Percentiles rank a stretch among this genome's conserved stretches.
These are phyloP conservation scores for Cyberlindnera maclurae DNA, from an alignment of 805 yeast genomes.

Conservation along the genomic window DNA sequence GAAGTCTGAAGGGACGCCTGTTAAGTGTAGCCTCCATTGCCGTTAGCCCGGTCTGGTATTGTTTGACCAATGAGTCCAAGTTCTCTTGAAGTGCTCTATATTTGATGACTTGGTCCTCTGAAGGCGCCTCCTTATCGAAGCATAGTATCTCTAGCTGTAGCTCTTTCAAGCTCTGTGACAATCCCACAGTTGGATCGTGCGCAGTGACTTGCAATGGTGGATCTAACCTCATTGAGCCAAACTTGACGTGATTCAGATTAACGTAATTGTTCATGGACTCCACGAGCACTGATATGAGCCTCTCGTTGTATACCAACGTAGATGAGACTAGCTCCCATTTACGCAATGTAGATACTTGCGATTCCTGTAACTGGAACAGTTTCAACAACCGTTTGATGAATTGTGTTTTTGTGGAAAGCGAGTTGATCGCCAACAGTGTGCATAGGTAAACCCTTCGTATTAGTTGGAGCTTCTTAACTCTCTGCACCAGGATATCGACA, in stretches of 20 bases:
- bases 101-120: constrained; percentile 6
- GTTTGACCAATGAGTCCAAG: constrained; percentile 6
- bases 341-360: too few relatives aligned
- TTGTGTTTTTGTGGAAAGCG: constrained; percentile 9
- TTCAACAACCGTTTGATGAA: constrained; percentile 2
- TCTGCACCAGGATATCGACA: constrained; percentile 22
- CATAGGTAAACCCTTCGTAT: constrained; percentile 38
- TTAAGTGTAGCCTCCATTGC: constrained; percentile 6
- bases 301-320: constrained; percentile 1
- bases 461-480: constrained; percentile 29
- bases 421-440: constrained; percentile 29
- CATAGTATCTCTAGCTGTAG: constrained; percentile 7
- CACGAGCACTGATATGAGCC: neutral
- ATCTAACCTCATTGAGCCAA: constrained; percentile 2
- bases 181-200: constrained; percentile 7
- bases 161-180: constrained; percentile 6
- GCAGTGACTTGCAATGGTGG: neutral
- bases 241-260: neutral
- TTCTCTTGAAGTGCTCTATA: constrained; percentile 11
- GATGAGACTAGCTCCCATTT: constrained; percentile 4
- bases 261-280: constrained; percentile 5
- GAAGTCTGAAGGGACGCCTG: constrained; percentile 9
- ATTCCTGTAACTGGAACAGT: too few relatives aligned
- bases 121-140: constrained; percentile 4
- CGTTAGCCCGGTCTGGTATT: constrained; percentile 7